Base-by-base conservation (phyloP, 805 yeast species). In the Hanseniaspora hatyaiensis region DNA sequence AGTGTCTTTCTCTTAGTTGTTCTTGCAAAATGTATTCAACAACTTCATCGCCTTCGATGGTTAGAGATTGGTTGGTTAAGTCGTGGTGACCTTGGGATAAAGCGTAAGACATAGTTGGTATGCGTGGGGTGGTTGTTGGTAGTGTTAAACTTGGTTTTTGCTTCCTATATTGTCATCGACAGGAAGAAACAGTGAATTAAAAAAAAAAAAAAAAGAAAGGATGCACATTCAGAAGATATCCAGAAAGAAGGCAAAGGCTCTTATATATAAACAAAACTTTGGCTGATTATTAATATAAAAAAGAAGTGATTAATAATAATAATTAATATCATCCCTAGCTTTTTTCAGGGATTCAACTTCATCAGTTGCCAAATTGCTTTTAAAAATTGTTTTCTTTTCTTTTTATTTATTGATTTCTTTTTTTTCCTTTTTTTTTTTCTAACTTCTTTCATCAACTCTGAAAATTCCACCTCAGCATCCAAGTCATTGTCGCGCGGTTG, bases 1-100 rank as follows among this genome's bases (percentile, higher is more conserved):
- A 88, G 67, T 84, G 87, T 66, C 78, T 81, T 73, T 92, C 98
- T 73, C 98, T 86, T 56, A 72, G 72, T 63, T 80, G 81, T 70
- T 92, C 98, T 64, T 80, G 82, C 58, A 72, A 68, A 59, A 82
- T 74, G 65, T 82, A 80, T 34, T 69, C 69, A 48, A 78, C 81
- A 64, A 82, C 82, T 63, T 81, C 88, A 37, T 92, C 92, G 65
- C 83, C 94, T 53, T 79, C 75, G 50, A 79, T 85, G 52, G 58
- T 54, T 49, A 66, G 54, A 54, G 66, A 71, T 61, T 76, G 75
- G 54, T 81, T 78, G 54, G 82, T 76, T 67, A 82, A 69, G 46
- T 73, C 70, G 64, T 74, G 73, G 64, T 82, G 87, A 41, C 74
- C 61, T 53, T 77, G 71, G 31, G 87, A 77, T 55, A 82, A 69